A percentile compares a stretch with the other conserved stretches of the same genome.
Evolutionary conservation across 179 eudicot genomes (phyloP).

Genomic region (Patellifolia procumbens): DNA sequence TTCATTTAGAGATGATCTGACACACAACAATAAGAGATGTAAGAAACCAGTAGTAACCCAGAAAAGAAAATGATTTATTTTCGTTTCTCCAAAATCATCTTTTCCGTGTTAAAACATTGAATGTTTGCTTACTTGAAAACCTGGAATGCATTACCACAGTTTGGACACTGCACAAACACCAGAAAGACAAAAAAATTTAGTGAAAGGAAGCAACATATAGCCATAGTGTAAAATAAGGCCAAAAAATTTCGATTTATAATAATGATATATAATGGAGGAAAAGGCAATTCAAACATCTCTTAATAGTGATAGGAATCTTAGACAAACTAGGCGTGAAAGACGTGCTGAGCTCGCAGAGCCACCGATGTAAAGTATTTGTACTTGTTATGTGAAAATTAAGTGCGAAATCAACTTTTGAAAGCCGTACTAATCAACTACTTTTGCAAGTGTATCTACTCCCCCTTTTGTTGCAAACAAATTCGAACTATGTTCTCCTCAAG

Average conservation of each 20-base stretch:
- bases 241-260: background rate
- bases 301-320: background rate
- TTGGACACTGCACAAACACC: conserved; percentile 79
- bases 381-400: background rate
- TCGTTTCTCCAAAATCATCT: background rate
- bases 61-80: background rate
- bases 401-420: background rate
- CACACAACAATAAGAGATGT: conserved; percentile 24
- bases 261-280: background rate
- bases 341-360: background rate
- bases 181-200: conserved; percentile 15
- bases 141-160: conserved; percentile 83
- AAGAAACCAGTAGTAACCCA: conserved; percentile 9
- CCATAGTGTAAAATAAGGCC: background rate
- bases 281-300: background rate
- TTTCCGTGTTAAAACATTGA: background rate
- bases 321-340: background rate
- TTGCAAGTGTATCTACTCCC: background rate
- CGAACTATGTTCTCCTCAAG: no score
- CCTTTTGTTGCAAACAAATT: background rate
- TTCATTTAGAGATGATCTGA: conserved; percentile 73
- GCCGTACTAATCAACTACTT: background rate
- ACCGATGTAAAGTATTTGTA: background rate
- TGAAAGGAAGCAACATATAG: conserved; percentile 25
- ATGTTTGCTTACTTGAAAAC: conserved; percentile 68